Conservation (phyloP, 805 yeast genomes). For the Tetrapisispora iriomotensis region DNA sequence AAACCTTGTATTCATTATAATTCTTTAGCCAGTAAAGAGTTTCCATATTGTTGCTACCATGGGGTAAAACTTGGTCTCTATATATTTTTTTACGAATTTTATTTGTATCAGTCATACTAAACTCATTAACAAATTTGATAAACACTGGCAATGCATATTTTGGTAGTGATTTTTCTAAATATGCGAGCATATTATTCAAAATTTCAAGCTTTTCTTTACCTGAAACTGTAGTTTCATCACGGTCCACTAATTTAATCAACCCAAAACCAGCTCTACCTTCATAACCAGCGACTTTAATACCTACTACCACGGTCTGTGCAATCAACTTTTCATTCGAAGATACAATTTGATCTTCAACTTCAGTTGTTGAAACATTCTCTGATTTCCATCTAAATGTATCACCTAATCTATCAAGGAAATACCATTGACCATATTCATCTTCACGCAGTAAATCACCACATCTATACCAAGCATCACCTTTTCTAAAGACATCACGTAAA, state of each 20-base stretch:
- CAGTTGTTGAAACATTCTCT: constrained; percentile 88
- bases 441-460: constrained; percentile 72
- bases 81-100: constrained; percentile 65
- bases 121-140: constrained; percentile 52
- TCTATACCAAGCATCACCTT: constrained; percentile 88
- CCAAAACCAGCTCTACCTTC: constrained; percentile 96
- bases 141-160: constrained; percentile 81
- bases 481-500: constrained; percentile 57
- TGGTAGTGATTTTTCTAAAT: constrained; percentile 45
- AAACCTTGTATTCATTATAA: constrained; percentile 39
- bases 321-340: constrained; percentile 30
- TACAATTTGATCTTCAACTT: constrained; percentile 70
- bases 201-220: constrained; percentile 23
- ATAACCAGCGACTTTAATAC: constrained; percentile 71
- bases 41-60: constrained; percentile 52
- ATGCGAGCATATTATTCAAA: constrained; percentile 32
- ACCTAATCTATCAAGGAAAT: constrained; percentile 86
- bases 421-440: constrained; percentile 60
- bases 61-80: constrained; percentile 59
- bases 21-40: constrained; percentile 61
- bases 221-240: constrained; percentile 5
- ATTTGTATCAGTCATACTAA: constrained; percentile 69
- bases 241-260: constrained; percentile 43
- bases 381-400: constrained; percentile 96
- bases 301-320: constrained; percentile 75